Percentiles rank a stretch among this genome's conserved stretches.
Evolutionary conservation across 2,329 filamentous ascomycete species (phyloP).

Genomic region (Trichoderma citrinoviride): DNA sequence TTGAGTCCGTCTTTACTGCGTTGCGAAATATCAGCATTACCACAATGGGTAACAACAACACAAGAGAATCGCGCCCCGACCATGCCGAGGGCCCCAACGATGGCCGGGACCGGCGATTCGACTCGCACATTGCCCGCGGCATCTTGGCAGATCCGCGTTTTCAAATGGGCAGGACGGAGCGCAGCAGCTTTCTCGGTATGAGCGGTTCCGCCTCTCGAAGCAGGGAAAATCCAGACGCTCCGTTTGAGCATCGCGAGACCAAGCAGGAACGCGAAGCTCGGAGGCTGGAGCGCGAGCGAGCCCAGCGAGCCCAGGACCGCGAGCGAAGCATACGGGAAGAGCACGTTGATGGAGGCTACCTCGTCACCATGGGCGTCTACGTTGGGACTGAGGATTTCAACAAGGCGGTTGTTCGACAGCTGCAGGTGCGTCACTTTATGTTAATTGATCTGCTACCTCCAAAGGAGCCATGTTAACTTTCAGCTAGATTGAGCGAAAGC

Average conservation of each 20-base stretch:
- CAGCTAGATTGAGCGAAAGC: slow-evolving; percentile 77
- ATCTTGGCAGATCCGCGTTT: slow-evolving; percentile 26
- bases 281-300: slow-evolving; percentile 76
- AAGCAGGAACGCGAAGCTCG: slow-evolving; percentile 88
- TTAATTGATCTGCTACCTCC: not conserved
- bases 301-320: slow-evolving; percentile 73
- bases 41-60: slow-evolving; percentile 41
- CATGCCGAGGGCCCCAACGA: slow-evolving; percentile 27
- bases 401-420: slow-evolving; percentile 80
- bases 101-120: slow-evolving; percentile 26
- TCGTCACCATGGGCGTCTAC: slow-evolving; percentile 93
- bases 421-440: slow-evolving; percentile 68
- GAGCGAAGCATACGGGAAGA: slow-evolving; percentile 90
- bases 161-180: slow-evolving; percentile 38
- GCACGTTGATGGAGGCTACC: slow-evolving; percentile 87
- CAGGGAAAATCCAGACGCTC: slow-evolving; percentile 41
- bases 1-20: not conserved
- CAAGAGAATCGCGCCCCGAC: slow-evolving; percentile 40
- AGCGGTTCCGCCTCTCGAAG: slow-evolving; percentile 41
- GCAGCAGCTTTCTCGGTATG: slow-evolving; percentile 50
- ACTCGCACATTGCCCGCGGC: slow-evolving; percentile 27
- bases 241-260: slow-evolving; percentile 73
- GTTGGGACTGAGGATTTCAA: slow-evolving; percentile 90
- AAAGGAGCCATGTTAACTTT: slow-evolving; percentile 22
- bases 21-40: not conserved